Evolutionary conservation across 352 stramenopile genomes (phyloP).

Genomic region (Phytophthora sp.): DNA sequence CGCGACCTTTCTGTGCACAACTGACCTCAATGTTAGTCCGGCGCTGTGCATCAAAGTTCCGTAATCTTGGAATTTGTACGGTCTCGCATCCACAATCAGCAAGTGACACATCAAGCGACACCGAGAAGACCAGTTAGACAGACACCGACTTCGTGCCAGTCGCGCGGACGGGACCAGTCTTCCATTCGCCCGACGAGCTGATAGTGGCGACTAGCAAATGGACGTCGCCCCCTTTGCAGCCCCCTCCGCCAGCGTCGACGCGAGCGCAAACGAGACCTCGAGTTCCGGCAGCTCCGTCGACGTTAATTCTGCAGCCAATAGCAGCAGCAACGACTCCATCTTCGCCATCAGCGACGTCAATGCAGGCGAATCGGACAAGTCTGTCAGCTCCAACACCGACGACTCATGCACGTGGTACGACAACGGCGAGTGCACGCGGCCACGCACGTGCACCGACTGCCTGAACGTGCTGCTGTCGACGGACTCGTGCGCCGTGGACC

Average conservation of each 20-base stretch:
- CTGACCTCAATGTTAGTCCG: too few relatives aligned
- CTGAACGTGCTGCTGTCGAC: conserved; percentile 36
- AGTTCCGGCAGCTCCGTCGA: conserved; percentile 10
- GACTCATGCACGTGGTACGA: conserved; percentile 50
- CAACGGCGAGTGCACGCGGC: conserved; percentile 25
- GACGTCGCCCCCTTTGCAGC: neutral
- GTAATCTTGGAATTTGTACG: too few relatives aligned
- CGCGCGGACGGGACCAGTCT: conserved; percentile 1
- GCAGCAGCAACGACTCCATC: neutral
- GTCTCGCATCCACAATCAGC: too few relatives aligned
- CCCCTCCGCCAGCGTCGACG: neutral
- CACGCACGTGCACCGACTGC: conserved; percentile 38
- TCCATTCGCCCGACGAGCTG: conserved; percentile 5
- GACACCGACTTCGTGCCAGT: neutral
- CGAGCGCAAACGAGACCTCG: neutral
- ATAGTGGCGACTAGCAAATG: conserved; percentile 18
- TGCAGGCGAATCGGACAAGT: conserved; percentile 16
- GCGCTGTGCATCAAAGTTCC: too few relatives aligned
- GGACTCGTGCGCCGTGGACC: conserved; percentile 41
- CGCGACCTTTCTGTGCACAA: too few relatives aligned
- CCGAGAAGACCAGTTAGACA: too few relatives aligned
- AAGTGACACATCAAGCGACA: too few relatives aligned
- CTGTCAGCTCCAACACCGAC: conserved; percentile 27
- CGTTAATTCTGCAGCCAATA: neutral
- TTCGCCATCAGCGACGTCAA: neutral